Evolutionary conservation across 139 green algal species (phyloP), one percentile per base, ranked within the genome.

Genomic region (Asterochloris erici): DNA sequence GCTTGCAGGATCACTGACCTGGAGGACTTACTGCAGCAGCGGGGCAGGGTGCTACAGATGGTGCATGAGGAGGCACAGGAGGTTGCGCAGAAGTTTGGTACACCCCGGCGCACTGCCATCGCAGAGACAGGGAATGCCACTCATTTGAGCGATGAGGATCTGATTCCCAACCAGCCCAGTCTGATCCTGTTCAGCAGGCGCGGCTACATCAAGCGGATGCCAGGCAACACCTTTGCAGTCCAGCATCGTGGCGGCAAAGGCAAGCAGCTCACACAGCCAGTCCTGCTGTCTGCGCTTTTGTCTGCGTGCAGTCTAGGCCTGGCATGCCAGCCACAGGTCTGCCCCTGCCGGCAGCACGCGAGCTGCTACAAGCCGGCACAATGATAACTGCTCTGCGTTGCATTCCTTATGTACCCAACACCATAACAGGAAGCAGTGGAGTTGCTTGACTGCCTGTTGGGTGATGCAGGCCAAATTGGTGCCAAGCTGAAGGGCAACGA

Each of bases 201-300:
- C 23, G 95, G 95, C n/a, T 98, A 94, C 90, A 91, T 98, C 85
- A 98, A 98, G 87, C 88, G 95, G 63, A 94, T 98, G 89, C 76
- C 74, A n/a, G 74, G 83, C 0, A 86, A 93, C 79, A 82, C 86
- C 16, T 96, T 98, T 71, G 78, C 85, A 9, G 83, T 86, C 38
- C 92, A 95, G 28, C 29, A 76, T 24, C 68, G 74, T 38, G 74
- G 85, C 29, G 85, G 86, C 63, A 78, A 74, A 66, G 90, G 89
- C 82, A 27, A 23, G 76, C 11, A 6, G 38, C 38, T 54, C 38
- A 54, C 38, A 54, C 38, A 54, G 38, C 38, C 38, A 54, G 38
- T 54, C 38, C 38, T 54, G 38, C 38, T n/a, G n/a, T n/a, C n/a
- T n/a, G n/a, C n/a, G n/a, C n/a, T n/a, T n/a, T n/a, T n/a, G n/a